Base-by-base conservation (phyloP, 228 moss, liverwort and hornwort species). In the Sphagnum fallax region DNA sequence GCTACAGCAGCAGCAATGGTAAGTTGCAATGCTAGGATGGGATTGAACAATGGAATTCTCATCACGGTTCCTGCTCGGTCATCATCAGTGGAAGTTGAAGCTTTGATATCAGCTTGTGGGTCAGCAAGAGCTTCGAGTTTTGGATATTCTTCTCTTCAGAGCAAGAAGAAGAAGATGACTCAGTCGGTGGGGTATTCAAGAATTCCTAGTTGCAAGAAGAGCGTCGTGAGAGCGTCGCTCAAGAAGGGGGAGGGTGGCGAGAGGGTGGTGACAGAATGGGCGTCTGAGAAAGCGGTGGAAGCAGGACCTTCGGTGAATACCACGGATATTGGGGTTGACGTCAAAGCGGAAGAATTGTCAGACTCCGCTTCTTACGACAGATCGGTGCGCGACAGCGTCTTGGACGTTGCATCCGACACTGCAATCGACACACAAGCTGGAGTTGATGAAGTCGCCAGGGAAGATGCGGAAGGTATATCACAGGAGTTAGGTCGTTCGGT, bases 271-370 rank as follows among this genome's bases (percentile, higher is more conserved):
- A 77, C 74, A 4, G 86, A 82, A 51, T 65, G 80, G 5, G 77
- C 82, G 6, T 86, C 86, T 0, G 86, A 86, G 75, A 86, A 82
- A 67, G 78, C 82, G 9, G 82, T 82, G 63, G 86, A 86, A 69
- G 73, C 77, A 47, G 80, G 77, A 4, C 60, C 57, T 57, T 5
- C 51, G 77, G 77, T 48, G 74, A 84, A 65, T 77, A 6, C 64
- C 62, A 77, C 13, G 66, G 7, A 5, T 32, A 32, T 32, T 32
- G 77, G 47, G 5, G 51, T 86, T n/a, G 82, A 82, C 67, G 82
- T 77, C n/a, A 75, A 80, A 5, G 77, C 68, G 6, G 86, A 86
- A 5, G 79, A 86, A 14, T 79, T 60, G 62, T 70, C 80, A 15
- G 86, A 86, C 60, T 69, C 75, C 12, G 75, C 86, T 5, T 77